Evolutionary conservation across 495 filamentous ascomycete genomes (phyloP).

Genomic region (Achaetomiella virescens): DNA sequence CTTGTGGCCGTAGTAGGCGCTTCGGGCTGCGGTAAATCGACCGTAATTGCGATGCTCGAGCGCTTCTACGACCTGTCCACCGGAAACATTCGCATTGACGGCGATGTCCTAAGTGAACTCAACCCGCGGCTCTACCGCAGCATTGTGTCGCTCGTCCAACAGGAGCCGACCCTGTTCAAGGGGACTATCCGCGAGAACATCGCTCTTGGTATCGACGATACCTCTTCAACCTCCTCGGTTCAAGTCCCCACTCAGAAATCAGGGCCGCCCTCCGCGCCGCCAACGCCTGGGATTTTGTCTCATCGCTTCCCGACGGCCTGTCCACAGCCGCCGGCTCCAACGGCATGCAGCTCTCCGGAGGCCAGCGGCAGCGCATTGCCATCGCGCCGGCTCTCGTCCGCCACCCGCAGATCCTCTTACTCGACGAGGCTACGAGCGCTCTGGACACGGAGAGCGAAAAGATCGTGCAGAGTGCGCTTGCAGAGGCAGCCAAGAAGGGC

Average conservation of each 20-base stretch:
- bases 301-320: slow-evolving; percentile 52
- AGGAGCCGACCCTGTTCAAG: slow-evolving; percentile 37
- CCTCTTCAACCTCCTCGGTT: not conserved
- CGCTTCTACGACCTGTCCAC: slow-evolving; percentile 52
- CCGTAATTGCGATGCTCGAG: slow-evolving; percentile 50
- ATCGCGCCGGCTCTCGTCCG: slow-evolving; percentile 71
- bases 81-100: slow-evolving; percentile 49
- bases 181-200: slow-evolving; percentile 57
- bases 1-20: slow-evolving; percentile 61
- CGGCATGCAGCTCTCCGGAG: slow-evolving; percentile 62
- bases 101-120: slow-evolving; percentile 32
- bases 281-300: slow-evolving; percentile 56
- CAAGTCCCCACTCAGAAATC: slow-evolving; percentile 28
- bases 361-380: slow-evolving; percentile 68
- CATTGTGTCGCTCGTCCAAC: slow-evolving; percentile 25
- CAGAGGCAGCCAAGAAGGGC: slow-evolving; percentile 47
- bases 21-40: slow-evolving; percentile 27
- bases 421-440: slow-evolving; percentile 72
- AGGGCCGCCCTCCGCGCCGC: slow-evolving; percentile 51
- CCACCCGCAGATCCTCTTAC: slow-evolving; percentile 59
- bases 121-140: slow-evolving; percentile 40
- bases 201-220: slow-evolving; percentile 40
- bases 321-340: slow-evolving; percentile 53
- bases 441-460: slow-evolving; percentile 68
- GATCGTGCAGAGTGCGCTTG: slow-evolving; percentile 62